These are phyloP conservation scores for Candida silvicultrix DNA, from an alignment of 805 yeast genomes.

Conservation along the genomic window DNA sequence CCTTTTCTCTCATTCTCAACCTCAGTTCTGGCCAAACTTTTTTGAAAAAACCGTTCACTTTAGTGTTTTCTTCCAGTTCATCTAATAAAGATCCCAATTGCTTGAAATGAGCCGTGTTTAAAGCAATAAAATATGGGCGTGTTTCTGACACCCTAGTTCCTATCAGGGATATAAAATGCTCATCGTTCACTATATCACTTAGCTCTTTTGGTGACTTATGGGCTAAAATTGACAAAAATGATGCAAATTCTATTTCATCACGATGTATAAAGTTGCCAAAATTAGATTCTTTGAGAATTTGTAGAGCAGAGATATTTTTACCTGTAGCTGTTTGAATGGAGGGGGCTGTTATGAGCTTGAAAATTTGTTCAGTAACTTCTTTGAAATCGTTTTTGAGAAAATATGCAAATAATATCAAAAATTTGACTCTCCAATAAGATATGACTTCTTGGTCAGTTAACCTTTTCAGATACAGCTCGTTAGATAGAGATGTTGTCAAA, in stretches of 20 bases:
- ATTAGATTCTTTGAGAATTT: slow-evolving; percentile 12
- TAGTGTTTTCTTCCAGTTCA: slow-evolving; percentile 6
- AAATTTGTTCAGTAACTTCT: slow-evolving; percentile 11
- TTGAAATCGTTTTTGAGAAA: slow-evolving; percentile 18
- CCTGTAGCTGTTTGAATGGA: slow-evolving; percentile 15
- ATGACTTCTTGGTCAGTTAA: slow-evolving; percentile 16
- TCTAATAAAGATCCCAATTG: slow-evolving; percentile 13
- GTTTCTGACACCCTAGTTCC: slow-evolving; percentile 16
- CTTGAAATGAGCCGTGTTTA: slow-evolving; percentile 22
- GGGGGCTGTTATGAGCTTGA: slow-evolving; percentile 10
- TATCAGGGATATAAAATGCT: slow-evolving; percentile 11
- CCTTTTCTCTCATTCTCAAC: slow-evolving; percentile 23
- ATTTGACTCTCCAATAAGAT: slow-evolving; percentile 22
- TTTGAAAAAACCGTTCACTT: slow-evolving; percentile 12
- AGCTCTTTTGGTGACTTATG: slow-evolving; percentile 11
- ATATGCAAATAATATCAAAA: slow-evolving; percentile 17
- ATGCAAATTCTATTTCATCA: slow-evolving; percentile 15
- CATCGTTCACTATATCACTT: slow-evolving; percentile 11
- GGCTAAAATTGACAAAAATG: slow-evolving; percentile 16
- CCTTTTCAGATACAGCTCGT: slow-evolving; percentile 18
- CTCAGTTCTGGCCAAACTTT: slow-evolving; percentile 19
- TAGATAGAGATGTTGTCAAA: slow-evolving; percentile 14
- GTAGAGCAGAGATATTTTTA: slow-evolving; percentile 10
- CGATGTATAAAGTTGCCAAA: slow-evolving; percentile 14
- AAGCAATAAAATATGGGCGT: slow-evolving; percentile 17